These are phyloP conservation scores for Solanum megistacrolobum DNA, from an alignment of 257 asterid genomes.

Conservation along the genomic window DNA sequence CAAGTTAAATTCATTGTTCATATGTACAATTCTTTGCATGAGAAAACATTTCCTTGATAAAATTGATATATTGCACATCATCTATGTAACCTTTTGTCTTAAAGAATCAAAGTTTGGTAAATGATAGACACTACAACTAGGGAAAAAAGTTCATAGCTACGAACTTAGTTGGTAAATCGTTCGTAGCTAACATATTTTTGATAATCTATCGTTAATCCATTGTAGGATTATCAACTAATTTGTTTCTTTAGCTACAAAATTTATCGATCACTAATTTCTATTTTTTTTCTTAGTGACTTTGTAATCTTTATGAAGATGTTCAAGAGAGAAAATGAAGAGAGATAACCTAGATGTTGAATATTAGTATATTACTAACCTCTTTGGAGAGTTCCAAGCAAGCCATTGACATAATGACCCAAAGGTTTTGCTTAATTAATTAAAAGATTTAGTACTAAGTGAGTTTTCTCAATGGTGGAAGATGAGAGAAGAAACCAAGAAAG, in stretches of 20 bases:
- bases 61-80: not conserved
- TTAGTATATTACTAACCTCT: conserved; percentile 25
- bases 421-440: not conserved
- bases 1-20: not conserved
- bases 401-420: conserved; percentile 31
- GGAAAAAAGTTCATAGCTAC: not conserved
- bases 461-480: not conserved
- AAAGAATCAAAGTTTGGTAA: not conserved
- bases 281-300: not conserved
- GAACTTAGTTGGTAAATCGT: not conserved
- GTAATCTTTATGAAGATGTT: not conserved
- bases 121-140: not conserved
- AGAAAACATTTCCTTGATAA: not conserved
- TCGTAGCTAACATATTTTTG: not conserved
- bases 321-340: not conserved
- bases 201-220: not conserved
- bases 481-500: not conserved
- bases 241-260: not conserved
- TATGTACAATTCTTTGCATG: not conserved
- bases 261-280: not conserved
- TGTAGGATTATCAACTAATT: not conserved
- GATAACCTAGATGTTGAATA: not conserved
- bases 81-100: not conserved
- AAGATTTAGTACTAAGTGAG: not conserved
- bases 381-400: conserved; percentile 42